Conservation (phyloP, 257 asterid genomes). For the Leptodermis oblonga region DNA sequence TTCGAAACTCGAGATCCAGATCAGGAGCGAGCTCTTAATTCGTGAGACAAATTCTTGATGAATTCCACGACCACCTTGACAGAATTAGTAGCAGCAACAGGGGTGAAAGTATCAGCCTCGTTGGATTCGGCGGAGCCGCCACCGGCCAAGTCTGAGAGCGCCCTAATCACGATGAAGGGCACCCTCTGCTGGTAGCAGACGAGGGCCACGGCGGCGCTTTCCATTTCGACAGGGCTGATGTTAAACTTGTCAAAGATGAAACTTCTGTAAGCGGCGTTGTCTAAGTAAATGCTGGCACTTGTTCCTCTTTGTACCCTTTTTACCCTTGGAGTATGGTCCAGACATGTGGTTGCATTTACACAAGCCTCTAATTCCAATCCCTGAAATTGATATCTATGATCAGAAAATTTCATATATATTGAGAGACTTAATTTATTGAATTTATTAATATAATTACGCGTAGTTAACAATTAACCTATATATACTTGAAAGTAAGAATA, state of each 20-base stretch:
- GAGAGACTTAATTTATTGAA: too few species aligned
- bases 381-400: conserved; percentile 18
- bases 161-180: conserved; percentile 50
- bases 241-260: conserved; percentile 30
- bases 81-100: conserved; percentile 43
- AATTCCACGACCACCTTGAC: conserved; percentile 42
- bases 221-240: conserved; percentile 44
- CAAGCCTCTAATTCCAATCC: conserved; percentile 28
- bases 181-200: conserved; percentile 39
- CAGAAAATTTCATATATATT: too few species aligned
- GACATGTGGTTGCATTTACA: conserved; percentile 36
- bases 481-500: too few species aligned
- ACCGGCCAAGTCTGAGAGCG: conserved; percentile 55
- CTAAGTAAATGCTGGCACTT: conserved; percentile 44
- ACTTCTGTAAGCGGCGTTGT: conserved; percentile 44
- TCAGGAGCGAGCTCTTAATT: too few species aligned
- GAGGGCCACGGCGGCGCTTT: conserved; percentile 53
- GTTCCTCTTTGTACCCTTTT: conserved; percentile 29
- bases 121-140: conserved; percentile 41
- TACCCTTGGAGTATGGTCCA: conserved; percentile 31
- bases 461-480: too few species aligned
- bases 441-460: too few species aligned
- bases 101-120: conserved; percentile 41
- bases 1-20: too few species aligned
- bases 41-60: conserved; percentile 17